These are phyloP conservation scores for Flaveria floridana DNA, from an alignment of 140 eudicot genomes.

Conservation along the genomic window DNA sequence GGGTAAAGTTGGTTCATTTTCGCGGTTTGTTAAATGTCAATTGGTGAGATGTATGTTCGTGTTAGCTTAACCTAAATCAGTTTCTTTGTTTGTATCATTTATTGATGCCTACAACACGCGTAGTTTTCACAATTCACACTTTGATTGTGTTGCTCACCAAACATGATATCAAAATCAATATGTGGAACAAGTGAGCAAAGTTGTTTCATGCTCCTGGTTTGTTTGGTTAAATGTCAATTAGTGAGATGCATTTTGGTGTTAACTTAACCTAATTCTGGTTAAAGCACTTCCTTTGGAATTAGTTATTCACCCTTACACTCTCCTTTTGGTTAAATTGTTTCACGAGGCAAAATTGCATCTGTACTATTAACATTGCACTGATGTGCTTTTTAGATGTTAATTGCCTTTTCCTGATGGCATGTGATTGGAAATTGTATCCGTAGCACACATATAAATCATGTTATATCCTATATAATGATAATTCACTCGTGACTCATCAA, in stretches of 20 bases:
- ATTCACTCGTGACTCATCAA: conserved; percentile 1
- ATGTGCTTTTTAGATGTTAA: conserved; percentile 17
- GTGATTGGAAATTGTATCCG: neutral
- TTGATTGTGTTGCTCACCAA: neutral
- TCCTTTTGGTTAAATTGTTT: neutral
- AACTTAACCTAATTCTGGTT: neutral
- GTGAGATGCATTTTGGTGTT: conserved; percentile 18
- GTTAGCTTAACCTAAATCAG: neutral
- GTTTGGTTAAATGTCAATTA: conserved; percentile 26
- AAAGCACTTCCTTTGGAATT: neutral
- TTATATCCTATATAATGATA: neutral
- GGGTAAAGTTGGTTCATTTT: conserved; percentile 22
- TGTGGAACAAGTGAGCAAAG: conserved; percentile 15
- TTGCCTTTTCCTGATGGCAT: conserved; percentile 11
- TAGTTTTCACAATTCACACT: neutral
- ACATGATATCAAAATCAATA: neutral
- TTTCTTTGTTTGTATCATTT: neutral
- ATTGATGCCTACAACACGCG: neutral
- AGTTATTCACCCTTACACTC: neutral
- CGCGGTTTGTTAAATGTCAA: conserved; percentile 24
- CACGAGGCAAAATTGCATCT: conserved; percentile 18
- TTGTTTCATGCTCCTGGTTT: conserved; percentile 15
- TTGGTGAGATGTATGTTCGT: conserved; percentile 1
- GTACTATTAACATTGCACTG: neutral
- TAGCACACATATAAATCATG: neutral